Evolutionary conservation across 306 rosid genomes (phyloP), one percentile per base, ranked within the genome.

Genomic region (Malus orientalis): DNA sequence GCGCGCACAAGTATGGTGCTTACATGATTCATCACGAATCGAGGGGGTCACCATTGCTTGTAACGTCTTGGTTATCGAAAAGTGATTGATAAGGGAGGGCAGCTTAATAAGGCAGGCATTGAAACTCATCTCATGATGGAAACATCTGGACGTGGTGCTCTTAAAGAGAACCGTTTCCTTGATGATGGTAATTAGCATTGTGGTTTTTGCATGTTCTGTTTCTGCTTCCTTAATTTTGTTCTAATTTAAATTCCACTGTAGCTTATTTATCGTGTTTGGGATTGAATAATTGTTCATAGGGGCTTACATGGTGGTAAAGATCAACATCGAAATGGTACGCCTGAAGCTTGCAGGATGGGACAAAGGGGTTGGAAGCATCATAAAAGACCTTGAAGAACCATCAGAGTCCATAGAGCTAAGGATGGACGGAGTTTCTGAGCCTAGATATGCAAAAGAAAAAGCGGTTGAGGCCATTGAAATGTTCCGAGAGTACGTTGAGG

Each of bases 91-190:
- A 92, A 92, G 81, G 97, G 96, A 58, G 87, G 80, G 53, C 93
- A 84, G n/a, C 90, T 94, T 2, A 89, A 92, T 19, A 30, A 40
- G 6, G 95, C 86, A 3, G 97, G 97, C 16, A 76, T 92, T 72
- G 93, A 92, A 73, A 69, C 98, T 3, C 93, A 86, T 82, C 91
- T 92, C 18, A 92, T 89, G 98, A 92, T 94, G 92, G 97, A 94
- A 80, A 92, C 98, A 1, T 92, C 97, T 8, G 96, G 98, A 14
- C 97, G 90, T 47, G 97, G 98, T 59, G 97, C 98, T 69, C 90
- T 94, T 13, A 92, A 83, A 79, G 98, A 94, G 83, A 94, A 94
- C 19, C 86, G 88, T 83, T 92, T 90, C 84, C 96, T 94, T 65
- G 98, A 94, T 67, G 96, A 94, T 80, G 98, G 98, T 93, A 16